Evolutionary conservation across 2,329 filamentous ascomycete genomes (phyloP).

Genomic region (Mollisia scopiformis): DNA sequence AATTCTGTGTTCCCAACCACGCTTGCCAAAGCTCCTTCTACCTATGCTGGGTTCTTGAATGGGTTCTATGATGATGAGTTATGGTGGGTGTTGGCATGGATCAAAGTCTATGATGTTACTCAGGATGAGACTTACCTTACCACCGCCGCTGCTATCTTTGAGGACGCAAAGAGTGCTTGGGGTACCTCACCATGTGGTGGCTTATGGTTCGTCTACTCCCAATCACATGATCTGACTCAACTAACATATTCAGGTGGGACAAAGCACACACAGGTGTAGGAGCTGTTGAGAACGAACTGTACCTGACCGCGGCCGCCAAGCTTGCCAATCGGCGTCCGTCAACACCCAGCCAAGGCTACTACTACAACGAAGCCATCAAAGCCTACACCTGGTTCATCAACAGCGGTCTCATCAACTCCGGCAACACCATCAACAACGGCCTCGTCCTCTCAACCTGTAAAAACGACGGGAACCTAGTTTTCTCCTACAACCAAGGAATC

Average conservation of each 20-base stretch:
- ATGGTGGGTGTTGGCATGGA: slow-evolving; percentile 66
- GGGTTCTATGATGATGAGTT: slow-evolving; percentile 62
- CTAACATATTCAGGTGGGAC: slow-evolving; percentile 47
- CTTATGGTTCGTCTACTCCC: slow-evolving; percentile 43
- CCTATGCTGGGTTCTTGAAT: slow-evolving; percentile 50
- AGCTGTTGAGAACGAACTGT: slow-evolving; percentile 60
- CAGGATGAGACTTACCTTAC: slow-evolving; percentile 54
- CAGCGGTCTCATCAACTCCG: slow-evolving; percentile 49
- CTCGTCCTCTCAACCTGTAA: slow-evolving; percentile 50
- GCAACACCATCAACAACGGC: slow-evolving; percentile 57
- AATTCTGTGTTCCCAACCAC: slow-evolving; percentile 29
- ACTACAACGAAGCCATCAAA: slow-evolving; percentile 56
- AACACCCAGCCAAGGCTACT: slow-evolving; percentile 49
- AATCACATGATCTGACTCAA: not conserved
- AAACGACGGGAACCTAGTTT: slow-evolving; percentile 47
- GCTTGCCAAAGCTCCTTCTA: slow-evolving; percentile 26
- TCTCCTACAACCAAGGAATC: slow-evolving; percentile 64
- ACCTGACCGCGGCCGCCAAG: slow-evolving; percentile 55
- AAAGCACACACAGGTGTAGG: slow-evolving; percentile 56
- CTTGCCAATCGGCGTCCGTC: slow-evolving; percentile 60
- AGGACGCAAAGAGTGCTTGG: slow-evolving; percentile 56
- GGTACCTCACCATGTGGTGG: slow-evolving; percentile 54
- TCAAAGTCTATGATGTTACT: slow-evolving; percentile 59
- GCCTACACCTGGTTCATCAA: slow-evolving; percentile 54
- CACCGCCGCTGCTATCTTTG: slow-evolving; percentile 55